Conservation (phyloP, 106 monocot genomes). For the Dendrobium chrysotoxum region DNA sequence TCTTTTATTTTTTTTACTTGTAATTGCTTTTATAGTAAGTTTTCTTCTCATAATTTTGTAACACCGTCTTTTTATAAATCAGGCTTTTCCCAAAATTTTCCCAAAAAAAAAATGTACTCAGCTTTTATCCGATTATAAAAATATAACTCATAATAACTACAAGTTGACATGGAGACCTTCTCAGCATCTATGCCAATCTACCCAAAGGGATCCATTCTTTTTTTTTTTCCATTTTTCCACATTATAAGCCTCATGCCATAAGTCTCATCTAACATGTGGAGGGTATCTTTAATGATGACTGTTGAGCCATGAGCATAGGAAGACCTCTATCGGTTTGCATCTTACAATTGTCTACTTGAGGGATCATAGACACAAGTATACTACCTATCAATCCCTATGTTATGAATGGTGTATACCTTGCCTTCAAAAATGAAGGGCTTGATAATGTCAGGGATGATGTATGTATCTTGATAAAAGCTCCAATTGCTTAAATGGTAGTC, state of each 20-base stretch:
- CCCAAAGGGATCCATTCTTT: constrained; percentile 44
- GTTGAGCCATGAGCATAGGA: constrained; percentile 35
- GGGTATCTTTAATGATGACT: constrained; percentile 25
- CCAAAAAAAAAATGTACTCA: no score
- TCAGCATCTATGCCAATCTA: constrained; percentile 28
- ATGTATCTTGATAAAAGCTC: constrained; percentile 22
- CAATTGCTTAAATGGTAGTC: constrained; percentile 36
- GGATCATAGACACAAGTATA: constrained; percentile 42
- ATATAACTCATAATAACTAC: constrained; percentile 44
- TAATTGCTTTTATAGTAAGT: no score
- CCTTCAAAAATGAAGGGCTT: constrained; percentile 26
- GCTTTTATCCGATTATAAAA: constrained; percentile 38
- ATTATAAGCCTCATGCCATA: constrained; percentile 36
- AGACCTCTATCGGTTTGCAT: constrained; percentile 16
- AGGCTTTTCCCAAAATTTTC: no score
- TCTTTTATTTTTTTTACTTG: no score
- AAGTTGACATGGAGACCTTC: constrained; percentile 48
- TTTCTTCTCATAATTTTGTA: no score
- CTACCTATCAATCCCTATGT: constrained; percentile 5
- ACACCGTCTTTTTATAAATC: no score
- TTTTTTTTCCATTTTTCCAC: constrained; percentile 34
- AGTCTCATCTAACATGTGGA: constrained; percentile 58
- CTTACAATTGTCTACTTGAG: constrained; percentile 14
- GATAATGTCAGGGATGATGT: constrained; percentile 18
- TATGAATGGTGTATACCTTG: constrained; percentile 47